Base-by-base conservation (phyloP, 202 grass and related monocot genomes). In the Sporobolus alterniflorus region DNA sequence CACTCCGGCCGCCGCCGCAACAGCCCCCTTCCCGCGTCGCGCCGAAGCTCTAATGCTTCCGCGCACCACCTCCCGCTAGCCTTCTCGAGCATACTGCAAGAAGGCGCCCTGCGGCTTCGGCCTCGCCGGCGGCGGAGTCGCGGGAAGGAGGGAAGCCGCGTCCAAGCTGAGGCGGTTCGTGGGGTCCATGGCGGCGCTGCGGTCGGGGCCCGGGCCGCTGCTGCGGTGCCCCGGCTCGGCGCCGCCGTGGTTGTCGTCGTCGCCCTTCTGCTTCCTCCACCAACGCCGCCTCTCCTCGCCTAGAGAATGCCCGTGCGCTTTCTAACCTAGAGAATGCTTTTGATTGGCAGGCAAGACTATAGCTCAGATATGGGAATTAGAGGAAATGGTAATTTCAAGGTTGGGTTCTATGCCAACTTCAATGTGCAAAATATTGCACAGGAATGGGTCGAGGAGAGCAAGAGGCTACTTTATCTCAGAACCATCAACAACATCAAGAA, bases 81-180 rank as follows among this genome's bases (percentile, higher is more conserved):
- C 18, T 41, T 15, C 8, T 61, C 36, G 20, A n/a, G n/a, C n/a
- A n/a, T n/a, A n/a, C n/a, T 16, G 46, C 59, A 73, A 77, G 60
- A 82, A 72, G 85, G 77, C 81, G 75, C 40, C 81, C 57, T 76
- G 66, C 36, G 59, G 85, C 77, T 59, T 84, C 63, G 75, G 69
- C 9, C 25, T 62, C 54, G 31, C 32, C 74, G 59, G 25, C 0
- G 21, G 64, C 26, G 17, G 60, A 41, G 16, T n/a, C 6, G 54
- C 24, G 16, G 47, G 30, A 49, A 66, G 73, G 84, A 24, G 48
- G 34, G 36, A 16, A 14, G 54, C 26, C 9, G 21, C n/a, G 51
- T 78, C 36, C 81, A 75, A 51, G 54, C 68, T 86, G 86, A 85
- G 78, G 90, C 86, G 82, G 48, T 60, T 88, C 78, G 78, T 74